phyloP scores from a whole-genome alignment of 306 rosid genomes.

The Cucurbita pepo region DNA sequence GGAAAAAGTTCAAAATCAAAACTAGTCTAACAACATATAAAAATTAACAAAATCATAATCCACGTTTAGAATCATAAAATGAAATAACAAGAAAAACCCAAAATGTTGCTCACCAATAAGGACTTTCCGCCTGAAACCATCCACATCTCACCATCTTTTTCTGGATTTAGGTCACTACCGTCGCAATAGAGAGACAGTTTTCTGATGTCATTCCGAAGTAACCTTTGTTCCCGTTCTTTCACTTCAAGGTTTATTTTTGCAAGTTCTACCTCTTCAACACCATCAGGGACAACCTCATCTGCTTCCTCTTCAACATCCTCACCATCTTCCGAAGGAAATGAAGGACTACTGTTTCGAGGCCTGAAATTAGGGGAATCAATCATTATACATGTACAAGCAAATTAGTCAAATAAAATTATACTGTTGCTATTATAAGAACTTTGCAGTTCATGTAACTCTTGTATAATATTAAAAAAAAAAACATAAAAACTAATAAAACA shows the following conservation, averaged over 20 bases:
- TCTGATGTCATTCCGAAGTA: slow-evolving; percentile 74
- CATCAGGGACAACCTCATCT: slow-evolving; percentile 95
- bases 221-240: slow-evolving; percentile 64
- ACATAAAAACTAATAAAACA: too few species aligned
- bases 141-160: slow-evolving; percentile 83
- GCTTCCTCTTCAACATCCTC: slow-evolving; percentile 96
- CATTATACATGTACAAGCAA: slow-evolving; percentile 5
- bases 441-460: background rate
- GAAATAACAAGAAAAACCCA: background rate
- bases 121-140: slow-evolving; percentile 69
- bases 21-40: background rate
- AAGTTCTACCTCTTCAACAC: slow-evolving; percentile 98
- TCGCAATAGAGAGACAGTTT: slow-evolving; percentile 59
- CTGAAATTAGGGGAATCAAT: slow-evolving; percentile 28
- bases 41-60: background rate
- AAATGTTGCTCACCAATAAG: slow-evolving; percentile 45
- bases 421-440: background rate
- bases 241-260: slow-evolving; percentile 75
- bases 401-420: background rate
- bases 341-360: slow-evolving; percentile 86
- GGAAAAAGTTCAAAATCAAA: background rate
- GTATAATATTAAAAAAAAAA: background rate
- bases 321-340: slow-evolving; percentile 79
- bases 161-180: slow-evolving; percentile 37
- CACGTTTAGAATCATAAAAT: background rate